Conservation (phyloP, 225 moss, liverwort and hornwort genomes). For the Bryoerythrophyllum caledonicum region DNA sequence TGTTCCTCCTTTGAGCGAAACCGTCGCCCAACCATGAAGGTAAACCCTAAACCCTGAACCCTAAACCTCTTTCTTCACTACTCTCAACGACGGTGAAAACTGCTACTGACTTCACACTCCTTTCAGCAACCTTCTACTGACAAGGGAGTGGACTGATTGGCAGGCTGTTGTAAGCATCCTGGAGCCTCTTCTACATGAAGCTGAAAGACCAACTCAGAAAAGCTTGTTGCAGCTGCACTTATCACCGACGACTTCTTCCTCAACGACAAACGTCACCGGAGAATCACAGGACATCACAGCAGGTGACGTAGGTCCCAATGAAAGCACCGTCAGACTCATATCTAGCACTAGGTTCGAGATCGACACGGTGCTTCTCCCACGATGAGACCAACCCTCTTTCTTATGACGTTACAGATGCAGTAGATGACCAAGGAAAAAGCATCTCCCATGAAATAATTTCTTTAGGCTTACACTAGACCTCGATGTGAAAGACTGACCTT, state of each 20-base stretch:
- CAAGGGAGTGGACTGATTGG: background rate
- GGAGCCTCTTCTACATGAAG: constrained; percentile 38
- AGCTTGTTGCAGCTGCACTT: background rate
- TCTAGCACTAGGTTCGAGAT: constrained; percentile 23
- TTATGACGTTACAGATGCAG: background rate
- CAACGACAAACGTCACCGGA: background rate
- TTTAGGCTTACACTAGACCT: background rate
- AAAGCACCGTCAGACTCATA: constrained; percentile 7
- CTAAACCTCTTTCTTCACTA: too few relatives aligned
- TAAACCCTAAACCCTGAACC: too few relatives aligned
- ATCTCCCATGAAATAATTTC: background rate
- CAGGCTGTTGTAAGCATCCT: constrained; percentile 32
- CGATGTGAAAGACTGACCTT: background rate
- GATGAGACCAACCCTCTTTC: background rate
- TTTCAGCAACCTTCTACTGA: background rate
- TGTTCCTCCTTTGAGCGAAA: constrained; percentile 45
- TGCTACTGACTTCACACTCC: too few relatives aligned
- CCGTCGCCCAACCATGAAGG: constrained; percentile 52
- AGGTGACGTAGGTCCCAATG: background rate
- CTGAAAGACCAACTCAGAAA: constrained; percentile 14
- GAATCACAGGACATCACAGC: background rate
- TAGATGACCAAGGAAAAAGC: background rate
- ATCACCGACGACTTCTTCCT: background rate
- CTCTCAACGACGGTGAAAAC: too few relatives aligned
- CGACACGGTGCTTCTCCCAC: constrained; percentile 22